A percentile compares a stretch with the other conserved stretches of the same genome.
phyloP scores from a whole-genome alignment of 1,284 basidiomycete species.

The Tilletia setariae region DNA sequence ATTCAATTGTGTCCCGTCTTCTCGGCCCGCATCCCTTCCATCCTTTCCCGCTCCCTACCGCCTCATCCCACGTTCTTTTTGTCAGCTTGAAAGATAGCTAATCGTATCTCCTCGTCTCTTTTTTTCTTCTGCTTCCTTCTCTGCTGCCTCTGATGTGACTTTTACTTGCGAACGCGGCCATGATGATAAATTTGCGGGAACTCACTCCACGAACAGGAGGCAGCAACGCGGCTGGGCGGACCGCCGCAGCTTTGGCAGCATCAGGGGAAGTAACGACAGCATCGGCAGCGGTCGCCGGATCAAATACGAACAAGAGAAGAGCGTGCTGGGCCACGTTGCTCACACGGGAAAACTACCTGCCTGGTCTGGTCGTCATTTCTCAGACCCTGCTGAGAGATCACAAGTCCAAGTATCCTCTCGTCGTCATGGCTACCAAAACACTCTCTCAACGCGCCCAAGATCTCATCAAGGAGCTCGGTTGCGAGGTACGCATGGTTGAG shows the following conservation, averaged over 20 bases:
- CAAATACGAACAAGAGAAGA: not conserved
- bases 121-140: no score
- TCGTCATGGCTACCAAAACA: slow-evolving; percentile 38
- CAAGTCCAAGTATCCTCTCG: slow-evolving; percentile 32
- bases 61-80: no score
- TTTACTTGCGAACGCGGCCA: no score
- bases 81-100: no score
- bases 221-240: not conserved
- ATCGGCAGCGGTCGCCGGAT: no score
- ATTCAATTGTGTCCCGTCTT: no score
- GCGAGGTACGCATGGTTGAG: slow-evolving; percentile 30
- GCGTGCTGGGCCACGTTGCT: slow-evolving; percentile 44
- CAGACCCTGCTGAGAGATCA: slow-evolving; percentile 34
- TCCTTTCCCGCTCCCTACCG: not conserved
- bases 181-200: no score
- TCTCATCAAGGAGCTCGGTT: slow-evolving; percentile 30
- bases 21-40: not conserved
- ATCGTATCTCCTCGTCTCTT: no score
- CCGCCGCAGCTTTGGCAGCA: not conserved
- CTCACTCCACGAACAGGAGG: not conserved
- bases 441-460: slow-evolving; percentile 26
- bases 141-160: no score
- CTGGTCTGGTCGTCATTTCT: slow-evolving; percentile 40
- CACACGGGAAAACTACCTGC: slow-evolving; percentile 41
- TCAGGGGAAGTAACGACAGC: not conserved